Base-by-base conservation (phyloP, 2,329 filamentous ascomycete genomes). In the Calonectria hawksworthii region DNA sequence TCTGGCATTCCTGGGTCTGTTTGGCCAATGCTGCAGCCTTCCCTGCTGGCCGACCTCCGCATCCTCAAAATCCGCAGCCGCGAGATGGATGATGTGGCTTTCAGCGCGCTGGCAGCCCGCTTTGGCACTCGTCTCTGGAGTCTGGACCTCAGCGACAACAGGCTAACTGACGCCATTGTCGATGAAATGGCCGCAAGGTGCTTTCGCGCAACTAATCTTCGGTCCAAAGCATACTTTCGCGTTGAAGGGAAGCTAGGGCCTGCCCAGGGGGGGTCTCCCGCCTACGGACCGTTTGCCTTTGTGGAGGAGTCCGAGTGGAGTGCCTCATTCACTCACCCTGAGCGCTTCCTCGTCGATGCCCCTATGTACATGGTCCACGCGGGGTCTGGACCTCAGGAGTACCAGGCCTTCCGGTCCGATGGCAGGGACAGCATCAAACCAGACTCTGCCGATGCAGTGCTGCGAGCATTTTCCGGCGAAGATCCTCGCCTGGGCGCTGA, bases 131-230 rank as follows among this genome's bases (percentile, higher is more conserved):
- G 85, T 34, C 81, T 93, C 14, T 93, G 91, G 91, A 91, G 91
- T 77, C 79, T 93, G 6, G 90, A 93, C 75, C 65, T 93, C 0
- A 84, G 86, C 47, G 68, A 86, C 8, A 93, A 93, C 76, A 86
- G 84, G 14, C 79, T 93, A 13, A 88, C 87, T 0, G 90, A 92
- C 77, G 77, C 47, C 3, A 77, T 83, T 4, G 78, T 91, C 14
- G 79, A 84, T 10, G 56, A 36, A 4, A 52, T 85, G 5, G 74
- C 81, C 8, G 54, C 80, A 8, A 75, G 77, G 23, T 86, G 84
- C 74, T 83, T 88, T 16, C 81, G 82, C 4, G 65, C 72, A 16
- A 75, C 79, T 10, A 79, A 82, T 2, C 81, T 87, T n/a, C 83
- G 84, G 32, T 83, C 83, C 0, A 81, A 84, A n/a, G 77, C 78